phyloP scores from a whole-genome alignment of 352 stramenopile genomes.

The Globisporangium irregulare region DNA sequence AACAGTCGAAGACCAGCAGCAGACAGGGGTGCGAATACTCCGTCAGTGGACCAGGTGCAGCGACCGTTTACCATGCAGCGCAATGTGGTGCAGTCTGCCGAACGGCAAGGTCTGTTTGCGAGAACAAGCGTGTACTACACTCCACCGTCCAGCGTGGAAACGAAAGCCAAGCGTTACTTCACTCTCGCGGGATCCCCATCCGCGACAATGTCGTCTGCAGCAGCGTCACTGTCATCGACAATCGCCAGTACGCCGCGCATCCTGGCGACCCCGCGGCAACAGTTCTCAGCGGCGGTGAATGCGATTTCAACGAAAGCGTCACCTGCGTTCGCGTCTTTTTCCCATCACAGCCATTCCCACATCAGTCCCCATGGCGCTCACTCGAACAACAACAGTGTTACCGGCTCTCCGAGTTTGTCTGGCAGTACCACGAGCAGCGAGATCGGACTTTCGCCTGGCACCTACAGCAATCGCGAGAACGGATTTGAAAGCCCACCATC shows the following conservation, averaged over 20 bases:
- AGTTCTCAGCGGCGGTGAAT: conserved; percentile 74
- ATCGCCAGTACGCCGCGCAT: conserved; percentile 72
- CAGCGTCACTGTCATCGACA: conserved; percentile 63
- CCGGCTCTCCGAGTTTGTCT: conserved; percentile 14
- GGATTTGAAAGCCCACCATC: background rate
- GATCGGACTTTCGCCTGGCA: background rate
- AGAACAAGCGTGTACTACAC: conserved; percentile 55
- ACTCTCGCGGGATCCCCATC: conserved; percentile 54
- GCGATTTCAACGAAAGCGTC: conserved; percentile 74
- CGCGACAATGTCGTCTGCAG: conserved; percentile 70
- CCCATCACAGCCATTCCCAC: conserved; percentile 30
- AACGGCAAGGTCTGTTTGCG: conserved; percentile 37
- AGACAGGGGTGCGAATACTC: background rate
- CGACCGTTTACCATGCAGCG: conserved; percentile 30
- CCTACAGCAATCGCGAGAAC: background rate
- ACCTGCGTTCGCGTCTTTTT: conserved; percentile 60
- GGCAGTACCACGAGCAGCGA: conserved; percentile 5
- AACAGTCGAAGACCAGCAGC: conserved; percentile 1
- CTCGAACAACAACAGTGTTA: conserved; percentile 6
- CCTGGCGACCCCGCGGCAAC: conserved; percentile 57
- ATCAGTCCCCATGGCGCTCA: conserved; percentile 4
- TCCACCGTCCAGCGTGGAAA: conserved; percentile 65
- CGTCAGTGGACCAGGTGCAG: conserved; percentile 35
- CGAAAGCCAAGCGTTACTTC: conserved; percentile 64
- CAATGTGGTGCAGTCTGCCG: conserved; percentile 8